Percentiles rank a stretch among this genome's conserved stretches.
phyloP scores from a whole-genome alignment of 1,284 basidiomycete genomes.

The Malassezia globosa region DNA sequence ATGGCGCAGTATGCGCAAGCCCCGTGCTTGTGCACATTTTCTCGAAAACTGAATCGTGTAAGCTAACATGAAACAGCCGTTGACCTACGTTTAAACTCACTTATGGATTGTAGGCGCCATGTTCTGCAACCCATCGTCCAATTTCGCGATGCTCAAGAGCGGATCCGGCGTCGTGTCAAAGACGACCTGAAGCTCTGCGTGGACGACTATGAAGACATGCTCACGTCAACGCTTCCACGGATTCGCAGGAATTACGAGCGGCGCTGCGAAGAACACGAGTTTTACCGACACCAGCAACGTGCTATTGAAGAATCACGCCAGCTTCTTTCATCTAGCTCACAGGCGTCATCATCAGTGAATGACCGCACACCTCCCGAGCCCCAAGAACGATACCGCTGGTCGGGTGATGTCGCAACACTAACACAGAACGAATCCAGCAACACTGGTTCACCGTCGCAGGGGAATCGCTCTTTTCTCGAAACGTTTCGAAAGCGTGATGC shows the following conservation, averaged over 20 bases:
- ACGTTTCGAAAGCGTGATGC: slow-evolving; percentile 35
- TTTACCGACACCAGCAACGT: slow-evolving; percentile 30
- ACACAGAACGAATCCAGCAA: background rate
- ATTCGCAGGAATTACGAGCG: slow-evolving; percentile 35
- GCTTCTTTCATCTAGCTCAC: slow-evolving; percentile 18
- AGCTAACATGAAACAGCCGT: no score
- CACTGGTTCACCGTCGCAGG: background rate
- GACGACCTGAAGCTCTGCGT: slow-evolving; percentile 32
- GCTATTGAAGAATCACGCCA: slow-evolving; percentile 40
- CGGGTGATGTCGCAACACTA: background rate
- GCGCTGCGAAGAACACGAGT: slow-evolving; percentile 33
- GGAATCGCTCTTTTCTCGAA: slow-evolving; percentile 27
- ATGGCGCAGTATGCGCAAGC: no score
- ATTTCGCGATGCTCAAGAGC: slow-evolving; percentile 40
- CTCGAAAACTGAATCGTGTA: no score
- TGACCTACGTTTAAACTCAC: slow-evolving; percentile 28
- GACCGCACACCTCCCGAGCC: background rate
- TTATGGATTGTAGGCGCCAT: slow-evolving; percentile 24
- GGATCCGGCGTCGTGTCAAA: slow-evolving; percentile 39
- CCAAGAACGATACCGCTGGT: background rate
- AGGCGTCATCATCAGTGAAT: background rate
- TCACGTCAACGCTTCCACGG: slow-evolving; percentile 26
- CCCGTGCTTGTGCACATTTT: no score
- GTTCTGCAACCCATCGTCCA: slow-evolving; percentile 33
- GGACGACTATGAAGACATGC: slow-evolving; percentile 39